Conservation (phyloP, 73 alveolate genomes). For the Paramecium primaurelia region DNA sequence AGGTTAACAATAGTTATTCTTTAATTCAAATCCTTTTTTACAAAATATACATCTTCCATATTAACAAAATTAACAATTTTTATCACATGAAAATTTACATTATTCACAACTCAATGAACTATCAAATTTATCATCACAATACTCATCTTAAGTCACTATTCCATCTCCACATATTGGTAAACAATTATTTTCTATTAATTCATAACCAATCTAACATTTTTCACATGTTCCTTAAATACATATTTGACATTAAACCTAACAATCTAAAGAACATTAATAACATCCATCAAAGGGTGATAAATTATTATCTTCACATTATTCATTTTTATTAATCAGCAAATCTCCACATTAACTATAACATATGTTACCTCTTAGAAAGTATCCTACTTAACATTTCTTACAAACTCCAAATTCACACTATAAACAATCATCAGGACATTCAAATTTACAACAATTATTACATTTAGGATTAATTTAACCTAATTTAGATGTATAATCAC, state of each 20-base stretch:
- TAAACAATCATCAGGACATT: neutral
- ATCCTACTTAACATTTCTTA: neutral
- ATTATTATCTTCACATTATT: neutral
- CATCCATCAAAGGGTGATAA: neutral
- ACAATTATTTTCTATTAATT: neutral
- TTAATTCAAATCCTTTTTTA: neutral
- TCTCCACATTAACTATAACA: neutral
- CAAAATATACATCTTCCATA: neutral
- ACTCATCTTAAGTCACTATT: neutral
- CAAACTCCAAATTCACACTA: neutral
- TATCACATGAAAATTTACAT: neutral
- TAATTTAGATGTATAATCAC: neutral
- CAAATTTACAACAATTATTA: neutral
- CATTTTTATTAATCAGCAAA: neutral
- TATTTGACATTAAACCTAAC: neutral
- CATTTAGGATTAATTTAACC: neutral
- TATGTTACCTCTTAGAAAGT: neutral
- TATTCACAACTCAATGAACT: neutral
- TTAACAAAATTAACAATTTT: neutral
- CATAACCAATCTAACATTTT: neutral
- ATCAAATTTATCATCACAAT: neutral
- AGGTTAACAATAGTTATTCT: neutral
- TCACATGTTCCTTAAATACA: neutral
- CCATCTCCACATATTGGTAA: neutral
- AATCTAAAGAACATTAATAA: neutral